Conservation (phyloP, 768 basidiomycete species). For the Tulasnella sp. region DNA sequence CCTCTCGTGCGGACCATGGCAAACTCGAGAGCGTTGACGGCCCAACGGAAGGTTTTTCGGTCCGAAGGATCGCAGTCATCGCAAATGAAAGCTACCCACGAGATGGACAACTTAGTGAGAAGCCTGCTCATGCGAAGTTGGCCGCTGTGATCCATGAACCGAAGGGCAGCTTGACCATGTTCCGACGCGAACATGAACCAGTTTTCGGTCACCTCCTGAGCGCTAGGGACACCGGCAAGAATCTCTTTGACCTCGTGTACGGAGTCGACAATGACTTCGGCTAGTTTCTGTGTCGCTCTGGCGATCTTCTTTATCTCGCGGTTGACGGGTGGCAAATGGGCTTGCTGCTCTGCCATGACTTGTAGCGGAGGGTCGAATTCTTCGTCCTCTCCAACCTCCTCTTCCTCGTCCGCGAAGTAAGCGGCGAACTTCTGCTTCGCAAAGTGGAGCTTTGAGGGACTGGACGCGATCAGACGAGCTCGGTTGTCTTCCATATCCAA, state of each 20-base stretch:
- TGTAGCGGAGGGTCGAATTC: conserved; percentile 43
- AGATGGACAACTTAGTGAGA: conserved; percentile 85
- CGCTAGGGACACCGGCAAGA: conserved; percentile 54
- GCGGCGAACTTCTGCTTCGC: conserved; percentile 72
- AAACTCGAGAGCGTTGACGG: conserved; percentile 92
- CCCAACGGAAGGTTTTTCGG: conserved; percentile 95
- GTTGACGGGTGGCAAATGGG: conserved; percentile 87
- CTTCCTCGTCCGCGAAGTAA: conserved; percentile 30
- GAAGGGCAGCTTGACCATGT: conserved; percentile 84
- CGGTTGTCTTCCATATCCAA: conserved; percentile 79
- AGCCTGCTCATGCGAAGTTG: conserved; percentile 74
- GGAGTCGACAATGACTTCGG: conserved; percentile 89
- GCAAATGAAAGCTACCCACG: conserved; percentile 98
- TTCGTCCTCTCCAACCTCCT: conserved; percentile 54
- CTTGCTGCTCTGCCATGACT: conserved; percentile 70
- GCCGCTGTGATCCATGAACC: conserved; percentile 73
- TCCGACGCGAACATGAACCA: conserved; percentile 98
- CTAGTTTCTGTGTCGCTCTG: conserved; percentile 82
- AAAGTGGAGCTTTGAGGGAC: conserved; percentile 66
- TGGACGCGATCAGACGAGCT: conserved; percentile 90
- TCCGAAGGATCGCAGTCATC: conserved; percentile 97
- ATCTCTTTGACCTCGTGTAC: conserved; percentile 78
- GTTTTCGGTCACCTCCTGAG: conserved; percentile 83
- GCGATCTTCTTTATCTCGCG: conserved; percentile 84
- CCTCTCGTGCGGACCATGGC: conserved; percentile 81